These are phyloP conservation scores for Colletotrichum kahawae DNA, from an alignment of 2,329 filamentous ascomycete species.

Conservation along the genomic window DNA sequence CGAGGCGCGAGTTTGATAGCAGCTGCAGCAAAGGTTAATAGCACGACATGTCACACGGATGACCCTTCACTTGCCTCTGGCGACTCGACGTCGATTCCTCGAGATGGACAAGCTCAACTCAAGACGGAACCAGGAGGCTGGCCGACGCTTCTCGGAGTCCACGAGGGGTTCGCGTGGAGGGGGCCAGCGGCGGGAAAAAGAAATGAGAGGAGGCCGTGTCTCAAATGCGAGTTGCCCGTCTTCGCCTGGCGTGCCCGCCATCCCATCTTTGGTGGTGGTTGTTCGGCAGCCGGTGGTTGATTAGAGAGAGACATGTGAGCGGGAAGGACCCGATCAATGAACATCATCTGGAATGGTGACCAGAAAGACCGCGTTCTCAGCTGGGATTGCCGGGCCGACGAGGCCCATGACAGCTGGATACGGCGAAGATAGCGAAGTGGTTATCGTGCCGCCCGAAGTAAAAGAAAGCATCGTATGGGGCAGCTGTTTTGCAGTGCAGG, in stretches of 20 bases:
- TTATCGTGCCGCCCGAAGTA: not conserved
- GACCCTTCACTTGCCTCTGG: not conserved
- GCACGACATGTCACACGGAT: slow-evolving; percentile 19
- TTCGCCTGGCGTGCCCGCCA: not conserved
- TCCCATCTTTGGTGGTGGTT: not conserved
- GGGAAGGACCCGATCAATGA: slow-evolving; percentile 13
- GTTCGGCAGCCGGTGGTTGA: not conserved
- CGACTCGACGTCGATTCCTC: not conserved
- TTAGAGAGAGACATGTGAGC: slow-evolving; percentile 1
- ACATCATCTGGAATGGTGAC: slow-evolving; percentile 12
- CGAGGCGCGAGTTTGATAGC: not conserved
- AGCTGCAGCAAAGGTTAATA: slow-evolving; percentile 21
- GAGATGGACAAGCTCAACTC: not conserved
- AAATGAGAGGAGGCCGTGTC: slow-evolving; percentile 6
- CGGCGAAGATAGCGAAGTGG: not conserved
- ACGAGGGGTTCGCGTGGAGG: slow-evolving; percentile 8
- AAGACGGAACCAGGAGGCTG: not conserved
- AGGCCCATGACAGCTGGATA: not conserved
- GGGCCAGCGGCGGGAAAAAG: not conserved
- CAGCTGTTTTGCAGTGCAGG: not conserved
- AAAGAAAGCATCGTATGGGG: not conserved
- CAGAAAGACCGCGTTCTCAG: not conserved
- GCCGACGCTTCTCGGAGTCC: not conserved
- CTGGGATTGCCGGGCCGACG: not conserved
- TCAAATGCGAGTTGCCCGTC: not conserved